Conservation (phyloP, 192 early-diverging fungal species). For the Coemansia umbellata region DNA sequence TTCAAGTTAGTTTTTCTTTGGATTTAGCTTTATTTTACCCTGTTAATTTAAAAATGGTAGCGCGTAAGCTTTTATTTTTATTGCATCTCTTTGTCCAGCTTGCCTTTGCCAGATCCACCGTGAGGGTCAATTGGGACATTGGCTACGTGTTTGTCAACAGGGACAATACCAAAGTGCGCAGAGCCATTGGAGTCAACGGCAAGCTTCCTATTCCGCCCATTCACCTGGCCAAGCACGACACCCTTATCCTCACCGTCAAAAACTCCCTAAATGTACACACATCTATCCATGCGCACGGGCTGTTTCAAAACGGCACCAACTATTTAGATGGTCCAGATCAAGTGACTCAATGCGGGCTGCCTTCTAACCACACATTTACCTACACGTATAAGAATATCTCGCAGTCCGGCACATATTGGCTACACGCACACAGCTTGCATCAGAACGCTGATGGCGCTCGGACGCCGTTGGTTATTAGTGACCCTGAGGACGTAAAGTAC, state of each 20-base stretch:
- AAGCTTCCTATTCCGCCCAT: slow-evolving; percentile 49
- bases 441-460: slow-evolving; percentile 81
- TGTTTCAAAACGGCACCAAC: slow-evolving; percentile 63
- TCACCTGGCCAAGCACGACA: slow-evolving; percentile 15
- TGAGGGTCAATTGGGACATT: slow-evolving; percentile 54
- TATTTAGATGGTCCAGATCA: slow-evolving; percentile 64
- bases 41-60: no score
- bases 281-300: slow-evolving; percentile 67
- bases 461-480: slow-evolving; percentile 60
- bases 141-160: slow-evolving; percentile 57
- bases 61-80: no score
- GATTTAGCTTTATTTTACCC: no score
- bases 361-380: slow-evolving; percentile 55
- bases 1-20: no score
- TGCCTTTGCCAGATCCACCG: not conserved
- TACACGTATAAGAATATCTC: slow-evolving; percentile 54
- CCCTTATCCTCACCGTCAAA: slow-evolving; percentile 13
- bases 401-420: slow-evolving; percentile 72
- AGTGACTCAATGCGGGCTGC: slow-evolving; percentile 72
- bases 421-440: slow-evolving; percentile 60
- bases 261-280: slow-evolving; percentile 56
- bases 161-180: slow-evolving; percentile 54
- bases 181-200: slow-evolving; percentile 61
- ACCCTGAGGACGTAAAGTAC: slow-evolving; percentile 53
- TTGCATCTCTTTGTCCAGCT: no score